Base-by-base conservation (phyloP, 371 early-diverging fungal genomes). In the Mortierella polycephala region DNA sequence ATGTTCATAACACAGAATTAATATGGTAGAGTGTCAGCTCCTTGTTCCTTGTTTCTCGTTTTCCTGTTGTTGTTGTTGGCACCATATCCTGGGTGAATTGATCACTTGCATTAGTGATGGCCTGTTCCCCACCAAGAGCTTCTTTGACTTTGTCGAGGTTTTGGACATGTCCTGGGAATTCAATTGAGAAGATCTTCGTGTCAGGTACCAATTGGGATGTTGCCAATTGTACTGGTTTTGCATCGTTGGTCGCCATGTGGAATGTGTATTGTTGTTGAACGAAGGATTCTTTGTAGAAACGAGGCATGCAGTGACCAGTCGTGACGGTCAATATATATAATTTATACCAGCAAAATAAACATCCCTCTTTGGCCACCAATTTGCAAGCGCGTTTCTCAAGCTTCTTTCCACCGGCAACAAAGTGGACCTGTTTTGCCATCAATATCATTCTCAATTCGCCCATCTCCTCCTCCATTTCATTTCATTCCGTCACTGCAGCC, bases 91-190 rank as follows among this genome's bases (percentile, higher is more conserved):
- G 14, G 44, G 47, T 23, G 23, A 39, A 40, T 12, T 12, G 39
- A 10, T 20, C 12, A 61, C 59, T 64, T 72, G 62, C 79, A 64
- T 77, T 72, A 37, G 55, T 46, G 20, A 77, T 77, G 46, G 72
- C 70, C 20, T 62, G 61, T 14, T 80, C 74, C 4, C 80, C 80
- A 8, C 80, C 80, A 9, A 80, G 63, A 21, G 60, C 54, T 9
- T 69, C 69, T 37, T 66, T 69, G 46, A 56, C 80, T 37, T 61
- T 80, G 20, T 67, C 60, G 13, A 70, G 30, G 44, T 70, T 80
- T 46, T 63, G 18, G 39, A 80, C 44, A 16, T 80, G 74, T 23
- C 74, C 80, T 21, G 80, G 80, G 20, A 73, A 74, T 61, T 80
- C 80, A 46, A 80, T 46, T 0, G 72, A 65, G 18, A 77, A 62